Evolutionary conservation across 2,329 filamentous ascomycete genomes (phyloP), one percentile per base, ranked within the genome.

Genomic region (Colletotrichum siamense): DNA sequence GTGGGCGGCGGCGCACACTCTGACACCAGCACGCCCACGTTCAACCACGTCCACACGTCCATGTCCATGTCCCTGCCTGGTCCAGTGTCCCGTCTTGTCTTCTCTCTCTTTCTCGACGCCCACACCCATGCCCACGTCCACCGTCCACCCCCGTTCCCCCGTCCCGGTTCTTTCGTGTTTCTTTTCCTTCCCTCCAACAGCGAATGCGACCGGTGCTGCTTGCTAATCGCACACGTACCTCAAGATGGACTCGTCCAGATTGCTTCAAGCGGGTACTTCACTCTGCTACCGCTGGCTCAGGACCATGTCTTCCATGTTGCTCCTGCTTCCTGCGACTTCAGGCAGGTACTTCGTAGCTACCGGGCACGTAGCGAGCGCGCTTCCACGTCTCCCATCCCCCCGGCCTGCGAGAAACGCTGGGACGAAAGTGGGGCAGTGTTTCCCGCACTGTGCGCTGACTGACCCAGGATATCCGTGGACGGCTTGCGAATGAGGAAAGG

Each of bases 1-100:
- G 59, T 71, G 73, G 59, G 61, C 74, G 61, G 71, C 74, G 71
- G 74, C 74, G 66, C 66, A 75, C 74, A 73, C 73, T 66, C 67
- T 79, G 71, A 75, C 69, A 74, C 78, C 65, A 77, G 49, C 52
- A 65, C 70, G 55, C 68, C 68, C 36, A 63, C 30, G 63, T 64
- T 70, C 69, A 69, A 67, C 67, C 68, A 67, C 67, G 62, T 30
- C 73, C 52, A 55, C 57, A 32, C 36, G 49, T 62, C 55, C 72
- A 62, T 62, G 57, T 62, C 57, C 57, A 62, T 32, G 26, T 32
- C 57, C 57, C 52, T n/a, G 24, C 39, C 39, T 44, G 39, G 39
- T 10, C 39, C 39, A 44, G 57, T 62, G 26, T 62, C 57, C 57
- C 28, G 57, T 62, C 32, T 44, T 44, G 39, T 44, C 28, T 62